These are phyloP conservation scores for Peronosclerospora sorghi DNA, from an alignment of 352 stramenopile genomes.

Conservation along the genomic window DNA sequence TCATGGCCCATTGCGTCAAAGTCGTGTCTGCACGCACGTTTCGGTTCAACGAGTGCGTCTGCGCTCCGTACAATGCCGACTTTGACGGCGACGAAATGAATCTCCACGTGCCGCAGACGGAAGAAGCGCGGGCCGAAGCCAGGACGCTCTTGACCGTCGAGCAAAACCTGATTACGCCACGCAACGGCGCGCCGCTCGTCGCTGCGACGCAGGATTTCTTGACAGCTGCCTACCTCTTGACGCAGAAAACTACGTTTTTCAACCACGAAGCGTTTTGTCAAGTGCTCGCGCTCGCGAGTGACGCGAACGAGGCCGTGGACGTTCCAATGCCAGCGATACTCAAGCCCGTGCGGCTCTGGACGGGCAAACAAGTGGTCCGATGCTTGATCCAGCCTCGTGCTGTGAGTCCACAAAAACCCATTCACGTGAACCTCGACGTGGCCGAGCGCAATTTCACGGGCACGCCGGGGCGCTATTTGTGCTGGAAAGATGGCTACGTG, in stretches of 20 bases:
- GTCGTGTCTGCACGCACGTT: slow-evolving; percentile 98
- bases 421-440: slow-evolving; percentile 77
- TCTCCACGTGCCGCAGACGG: slow-evolving; percentile 98
- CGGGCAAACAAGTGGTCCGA: slow-evolving; percentile 95
- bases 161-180: slow-evolving; percentile 96
- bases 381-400: slow-evolving; percentile 84
- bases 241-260: slow-evolving; percentile 98
- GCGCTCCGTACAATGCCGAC: slow-evolving; percentile 98
- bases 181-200: slow-evolving; percentile 97
- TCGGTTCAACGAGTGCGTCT: slow-evolving; percentile 99
- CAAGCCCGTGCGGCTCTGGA: slow-evolving; percentile 89
- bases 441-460: slow-evolving; percentile 98
- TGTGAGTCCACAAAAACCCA: slow-evolving; percentile 34
- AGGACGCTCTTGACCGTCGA: slow-evolving; percentile 96
- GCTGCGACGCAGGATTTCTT: slow-evolving; percentile 99
- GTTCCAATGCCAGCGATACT: slow-evolving; percentile 66
- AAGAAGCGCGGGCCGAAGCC: slow-evolving; percentile 96
- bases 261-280: slow-evolving; percentile 94
- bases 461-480: slow-evolving; percentile 91
- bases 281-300: slow-evolving; percentile 90
- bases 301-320: slow-evolving; percentile 93
- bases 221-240: slow-evolving; percentile 96
- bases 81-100: slow-evolving; percentile 99
- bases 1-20: slow-evolving; percentile 91
- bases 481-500: slow-evolving; percentile 96